These are phyloP conservation scores for Bipolaris oryzae DNA, from an alignment of 2,329 filamentous ascomycete genomes.

Conservation along the genomic window DNA sequence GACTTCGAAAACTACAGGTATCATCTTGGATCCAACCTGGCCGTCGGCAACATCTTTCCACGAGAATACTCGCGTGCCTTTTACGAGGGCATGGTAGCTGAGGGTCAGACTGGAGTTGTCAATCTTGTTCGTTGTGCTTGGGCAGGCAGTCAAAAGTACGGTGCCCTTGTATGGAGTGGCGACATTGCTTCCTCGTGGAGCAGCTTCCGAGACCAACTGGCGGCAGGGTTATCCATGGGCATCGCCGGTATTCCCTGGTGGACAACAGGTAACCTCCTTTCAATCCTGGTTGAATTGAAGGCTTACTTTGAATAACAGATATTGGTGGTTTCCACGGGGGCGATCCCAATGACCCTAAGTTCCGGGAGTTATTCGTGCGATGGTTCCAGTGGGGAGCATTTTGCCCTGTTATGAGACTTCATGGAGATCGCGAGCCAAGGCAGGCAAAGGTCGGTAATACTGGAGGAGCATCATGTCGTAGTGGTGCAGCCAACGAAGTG, in stretches of 20 bases:
- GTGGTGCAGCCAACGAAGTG: slow-evolving; percentile 66
- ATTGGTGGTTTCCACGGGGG: slow-evolving; percentile 74
- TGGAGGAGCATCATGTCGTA: slow-evolving; percentile 47
- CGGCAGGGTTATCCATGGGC: slow-evolving; percentile 70
- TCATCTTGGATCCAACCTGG: slow-evolving; percentile 59
- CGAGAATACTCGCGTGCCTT: slow-evolving; percentile 64
- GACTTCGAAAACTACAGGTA: slow-evolving; percentile 72
- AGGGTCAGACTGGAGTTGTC: slow-evolving; percentile 63
- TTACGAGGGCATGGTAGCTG: slow-evolving; percentile 62
- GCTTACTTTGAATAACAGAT: slow-evolving; percentile 60
- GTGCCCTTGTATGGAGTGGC: slow-evolving; percentile 69
- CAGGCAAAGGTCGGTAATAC: slow-evolving; percentile 49
- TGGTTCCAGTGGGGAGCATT: slow-evolving; percentile 75
- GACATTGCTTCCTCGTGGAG: slow-evolving; percentile 70
- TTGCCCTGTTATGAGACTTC: slow-evolving; percentile 70
- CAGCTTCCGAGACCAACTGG: slow-evolving; percentile 64
- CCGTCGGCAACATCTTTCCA: slow-evolving; percentile 67
- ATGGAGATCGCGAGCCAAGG: slow-evolving; percentile 68
- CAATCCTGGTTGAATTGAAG: neutral
- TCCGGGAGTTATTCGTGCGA: slow-evolving; percentile 67
- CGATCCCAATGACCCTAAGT: slow-evolving; percentile 59
- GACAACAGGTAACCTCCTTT: slow-evolving; percentile 27
- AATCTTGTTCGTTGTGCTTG: slow-evolving; percentile 65
- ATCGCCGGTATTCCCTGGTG: slow-evolving; percentile 69
- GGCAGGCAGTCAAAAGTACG: slow-evolving; percentile 67